phyloP scores from a whole-genome alignment of 352 stramenopile species.

The Phytopythium oedochilum region DNA sequence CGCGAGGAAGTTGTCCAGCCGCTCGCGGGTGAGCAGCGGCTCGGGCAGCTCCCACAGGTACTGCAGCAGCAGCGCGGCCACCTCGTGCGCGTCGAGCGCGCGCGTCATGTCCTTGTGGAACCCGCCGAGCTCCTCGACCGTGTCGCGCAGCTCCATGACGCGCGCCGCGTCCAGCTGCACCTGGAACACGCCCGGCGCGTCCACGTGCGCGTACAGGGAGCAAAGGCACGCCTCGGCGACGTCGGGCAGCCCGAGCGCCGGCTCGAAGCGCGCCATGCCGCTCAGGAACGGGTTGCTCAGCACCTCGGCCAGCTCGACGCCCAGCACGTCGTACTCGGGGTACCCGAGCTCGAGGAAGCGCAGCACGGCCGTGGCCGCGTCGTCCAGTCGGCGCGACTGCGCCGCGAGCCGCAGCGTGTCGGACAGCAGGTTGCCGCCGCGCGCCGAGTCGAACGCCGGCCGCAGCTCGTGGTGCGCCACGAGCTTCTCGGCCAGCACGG shows the following conservation, averaged over 20 bases:
- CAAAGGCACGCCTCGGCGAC: slow-evolving; percentile 76
- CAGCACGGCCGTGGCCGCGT: slow-evolving; percentile 63
- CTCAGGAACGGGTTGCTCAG: slow-evolving; percentile 84
- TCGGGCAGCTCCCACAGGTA: slow-evolving; percentile 85
- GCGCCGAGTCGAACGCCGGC: slow-evolving; percentile 62
- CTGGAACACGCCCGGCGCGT: slow-evolving; percentile 77
- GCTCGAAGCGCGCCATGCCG: slow-evolving; percentile 82
- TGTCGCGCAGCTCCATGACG: slow-evolving; percentile 74
- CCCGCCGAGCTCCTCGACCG: slow-evolving; percentile 75
- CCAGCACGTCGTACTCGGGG: slow-evolving; percentile 82
- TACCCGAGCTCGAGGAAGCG: slow-evolving; percentile 83
- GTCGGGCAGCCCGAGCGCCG: slow-evolving; percentile 75
- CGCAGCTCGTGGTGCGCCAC: slow-evolving; percentile 73
- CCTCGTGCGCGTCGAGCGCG: slow-evolving; percentile 73
- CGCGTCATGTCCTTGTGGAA: slow-evolving; percentile 74
- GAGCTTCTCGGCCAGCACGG: slow-evolving; percentile 68
- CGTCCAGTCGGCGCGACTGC: slow-evolving; percentile 61
- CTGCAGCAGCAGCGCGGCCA: slow-evolving; percentile 70
- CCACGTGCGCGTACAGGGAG: slow-evolving; percentile 72
- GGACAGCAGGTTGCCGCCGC: slow-evolving; percentile 72
- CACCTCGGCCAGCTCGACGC: slow-evolving; percentile 64
- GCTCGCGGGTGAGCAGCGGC: slow-evolving; percentile 66
- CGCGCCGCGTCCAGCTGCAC: slow-evolving; percentile 72
- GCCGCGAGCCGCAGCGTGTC: slow-evolving; percentile 58
- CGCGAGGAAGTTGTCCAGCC: slow-evolving; percentile 63